Conservation (phyloP, 139 green algal species). For the Parachlorella kessleri region DNA sequence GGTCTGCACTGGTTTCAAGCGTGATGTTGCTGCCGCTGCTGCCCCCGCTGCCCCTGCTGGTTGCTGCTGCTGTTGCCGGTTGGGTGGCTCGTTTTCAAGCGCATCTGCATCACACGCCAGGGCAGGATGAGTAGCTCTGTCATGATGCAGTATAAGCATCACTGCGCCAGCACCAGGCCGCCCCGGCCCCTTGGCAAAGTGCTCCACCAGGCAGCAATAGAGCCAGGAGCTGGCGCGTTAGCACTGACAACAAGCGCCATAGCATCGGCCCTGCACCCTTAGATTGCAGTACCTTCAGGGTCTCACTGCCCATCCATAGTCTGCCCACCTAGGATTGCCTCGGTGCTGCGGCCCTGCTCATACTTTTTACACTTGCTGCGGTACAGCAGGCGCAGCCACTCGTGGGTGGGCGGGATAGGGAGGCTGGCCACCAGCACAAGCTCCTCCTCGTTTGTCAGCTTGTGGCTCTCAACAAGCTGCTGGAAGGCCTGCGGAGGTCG, state of each 20-base stretch:
- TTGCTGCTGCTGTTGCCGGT: constrained; percentile 3
- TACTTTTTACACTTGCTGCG: constrained; percentile 57
- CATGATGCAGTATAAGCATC: no score
- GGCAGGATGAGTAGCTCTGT: no score
- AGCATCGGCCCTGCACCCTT: no score
- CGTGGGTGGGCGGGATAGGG: constrained; percentile 49
- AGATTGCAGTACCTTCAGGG: neutral
- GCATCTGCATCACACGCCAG: no score
- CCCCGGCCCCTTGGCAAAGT: no score
- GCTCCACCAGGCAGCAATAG: no score
- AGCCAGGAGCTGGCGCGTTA: no score
- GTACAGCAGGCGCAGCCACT: constrained; percentile 87
- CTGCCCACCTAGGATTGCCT: constrained; percentile 41
- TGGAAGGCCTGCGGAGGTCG: constrained; percentile 85
- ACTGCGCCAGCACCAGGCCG: no score
- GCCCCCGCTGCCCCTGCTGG: neutral
- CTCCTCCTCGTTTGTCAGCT: constrained; percentile 88
- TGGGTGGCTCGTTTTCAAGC: constrained; percentile 20
- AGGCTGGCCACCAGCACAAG: constrained; percentile 64
- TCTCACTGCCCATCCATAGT: constrained; percentile 35
- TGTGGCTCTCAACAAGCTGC: constrained; percentile 82
- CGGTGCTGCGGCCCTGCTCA: constrained; percentile 49
- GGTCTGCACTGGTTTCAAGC: no score
- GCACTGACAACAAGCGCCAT: constrained; percentile 3
- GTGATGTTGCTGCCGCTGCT: no score